These are phyloP conservation scores for Filosporella fistucella DNA, from an alignment of 495 filamentous ascomycete genomes.

Conservation along the genomic window DNA sequence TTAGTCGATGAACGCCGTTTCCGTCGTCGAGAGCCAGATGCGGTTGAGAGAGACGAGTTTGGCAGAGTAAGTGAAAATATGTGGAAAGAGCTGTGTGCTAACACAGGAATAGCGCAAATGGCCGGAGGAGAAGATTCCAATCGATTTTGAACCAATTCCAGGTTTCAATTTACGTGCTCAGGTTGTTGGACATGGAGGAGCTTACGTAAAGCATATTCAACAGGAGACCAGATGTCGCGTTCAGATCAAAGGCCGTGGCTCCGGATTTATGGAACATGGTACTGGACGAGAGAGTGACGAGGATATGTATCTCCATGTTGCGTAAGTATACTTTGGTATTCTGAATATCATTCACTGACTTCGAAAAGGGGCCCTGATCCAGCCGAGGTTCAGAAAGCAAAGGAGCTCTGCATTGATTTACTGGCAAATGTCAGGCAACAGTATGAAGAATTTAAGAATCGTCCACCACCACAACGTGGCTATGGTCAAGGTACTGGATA, in stretches of 20 bases:
- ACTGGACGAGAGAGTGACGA: constrained; percentile 89
- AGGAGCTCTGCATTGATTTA: constrained; percentile 83
- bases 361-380: constrained; percentile 75
- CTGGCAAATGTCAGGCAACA: constrained; percentile 76
- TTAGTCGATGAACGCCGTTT: constrained; percentile 94
- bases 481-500: constrained; percentile 42
- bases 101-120: constrained; percentile 78
- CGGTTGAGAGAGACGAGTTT: constrained; percentile 91
- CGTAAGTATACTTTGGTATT: constrained; percentile 50
- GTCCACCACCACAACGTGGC: constrained; percentile 65
- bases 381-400: constrained; percentile 78
- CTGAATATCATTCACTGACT: constrained; percentile 19
- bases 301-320: constrained; percentile 90
- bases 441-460: constrained; percentile 85
- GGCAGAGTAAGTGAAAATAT: constrained; percentile 63
- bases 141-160: constrained; percentile 82
- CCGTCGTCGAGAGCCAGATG: constrained; percentile 79
- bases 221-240: constrained; percentile 90
- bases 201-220: constrained; percentile 97
- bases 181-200: constrained; percentile 88
- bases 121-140: constrained; percentile 92
- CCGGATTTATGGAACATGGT: constrained; percentile 83
- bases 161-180: constrained; percentile 97
- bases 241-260: constrained; percentile 97
- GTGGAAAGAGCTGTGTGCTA: neutral